Evolutionary conservation across 2,329 filamentous ascomycete genomes (phyloP).

Genomic region (Pseudocercospora fijiensis): DNA sequence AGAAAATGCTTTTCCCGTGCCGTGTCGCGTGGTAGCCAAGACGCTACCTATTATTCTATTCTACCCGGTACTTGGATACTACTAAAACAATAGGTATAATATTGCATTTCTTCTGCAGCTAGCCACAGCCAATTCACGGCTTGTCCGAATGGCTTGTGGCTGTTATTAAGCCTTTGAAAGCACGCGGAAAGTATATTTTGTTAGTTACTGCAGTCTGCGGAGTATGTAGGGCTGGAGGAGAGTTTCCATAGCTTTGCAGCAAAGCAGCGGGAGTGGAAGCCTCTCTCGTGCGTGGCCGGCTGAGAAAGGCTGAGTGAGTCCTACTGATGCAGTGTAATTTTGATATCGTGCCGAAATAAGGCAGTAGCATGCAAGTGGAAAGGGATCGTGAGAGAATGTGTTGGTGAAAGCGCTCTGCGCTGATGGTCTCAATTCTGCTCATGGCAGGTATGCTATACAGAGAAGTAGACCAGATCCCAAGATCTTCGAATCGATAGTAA

Average conservation of each 20-base stretch:
- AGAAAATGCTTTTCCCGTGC: background rate
- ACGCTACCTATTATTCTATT: too few relatives aligned
- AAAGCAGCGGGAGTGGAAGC: background rate
- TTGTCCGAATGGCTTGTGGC: constrained; percentile 4
- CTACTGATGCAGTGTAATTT: background rate
- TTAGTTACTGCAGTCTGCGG: too few relatives aligned
- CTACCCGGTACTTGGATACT: background rate
- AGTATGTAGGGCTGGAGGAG: background rate
- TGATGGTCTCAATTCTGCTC: background rate
- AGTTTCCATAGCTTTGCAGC: background rate
- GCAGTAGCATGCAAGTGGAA: background rate
- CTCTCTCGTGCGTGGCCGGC: background rate
- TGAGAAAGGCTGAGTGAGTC: background rate
- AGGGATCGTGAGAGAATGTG: background rate
- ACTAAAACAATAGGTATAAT: background rate
- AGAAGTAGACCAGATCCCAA: background rate
- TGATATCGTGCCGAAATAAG: background rate
- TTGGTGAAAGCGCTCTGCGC: background rate
- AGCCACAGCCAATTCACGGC: background rate
- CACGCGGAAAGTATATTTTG: background rate
- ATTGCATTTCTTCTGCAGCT: background rate
- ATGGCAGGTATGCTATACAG: constrained; percentile 6
- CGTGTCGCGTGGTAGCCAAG: background rate
- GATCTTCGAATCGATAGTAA: background rate
- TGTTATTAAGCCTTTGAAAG: background rate